These are phyloP conservation scores for Fimicolochytrium jonesii DNA, from an alignment of 192 early-diverging fungal genomes.

Conservation along the genomic window DNA sequence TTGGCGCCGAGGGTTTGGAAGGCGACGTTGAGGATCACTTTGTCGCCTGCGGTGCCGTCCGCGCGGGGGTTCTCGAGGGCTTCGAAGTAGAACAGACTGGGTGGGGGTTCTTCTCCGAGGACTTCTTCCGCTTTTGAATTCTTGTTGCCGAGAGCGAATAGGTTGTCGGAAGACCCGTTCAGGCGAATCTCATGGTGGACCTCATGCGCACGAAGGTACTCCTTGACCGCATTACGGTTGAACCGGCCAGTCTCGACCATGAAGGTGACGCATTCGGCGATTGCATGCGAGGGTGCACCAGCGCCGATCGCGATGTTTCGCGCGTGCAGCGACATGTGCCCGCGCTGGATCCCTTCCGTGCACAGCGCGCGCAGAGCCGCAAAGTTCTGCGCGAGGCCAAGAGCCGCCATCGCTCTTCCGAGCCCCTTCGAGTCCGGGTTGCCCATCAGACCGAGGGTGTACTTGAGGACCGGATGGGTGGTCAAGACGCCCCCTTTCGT, in stretches of 20 bases:
- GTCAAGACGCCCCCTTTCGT: constrained; percentile 71
- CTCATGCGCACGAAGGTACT: constrained; percentile 54
- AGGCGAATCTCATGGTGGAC: constrained; percentile 30
- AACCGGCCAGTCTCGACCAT: constrained; percentile 68
- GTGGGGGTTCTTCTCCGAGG: constrained; percentile 20
- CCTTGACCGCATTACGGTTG: constrained; percentile 52
- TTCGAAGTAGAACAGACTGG: constrained; percentile 21
- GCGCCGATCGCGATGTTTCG: constrained; percentile 53
- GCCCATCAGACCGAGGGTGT: constrained; percentile 62
- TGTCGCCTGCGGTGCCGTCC: constrained; percentile 4
- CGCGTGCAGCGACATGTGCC: constrained; percentile 60
- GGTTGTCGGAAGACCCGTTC: constrained; percentile 15
- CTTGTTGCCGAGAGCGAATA: constrained; percentile 5
- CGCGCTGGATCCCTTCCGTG: constrained; percentile 72
- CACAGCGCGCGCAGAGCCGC: constrained; percentile 66
- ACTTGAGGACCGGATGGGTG: constrained; percentile 66
- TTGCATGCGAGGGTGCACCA: constrained; percentile 61
- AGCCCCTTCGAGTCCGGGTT: constrained; percentile 60
- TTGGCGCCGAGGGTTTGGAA: constrained; percentile 45
- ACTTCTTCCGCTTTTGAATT: neutral
- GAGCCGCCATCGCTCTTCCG: constrained; percentile 48
- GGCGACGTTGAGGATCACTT: constrained; percentile 48
- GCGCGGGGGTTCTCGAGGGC: neutral
- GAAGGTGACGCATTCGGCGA: constrained; percentile 59
- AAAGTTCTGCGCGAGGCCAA: constrained; percentile 78